Base-by-base conservation (phyloP, 73 alveolate genomes). In the Stentor coeruleus region DNA sequence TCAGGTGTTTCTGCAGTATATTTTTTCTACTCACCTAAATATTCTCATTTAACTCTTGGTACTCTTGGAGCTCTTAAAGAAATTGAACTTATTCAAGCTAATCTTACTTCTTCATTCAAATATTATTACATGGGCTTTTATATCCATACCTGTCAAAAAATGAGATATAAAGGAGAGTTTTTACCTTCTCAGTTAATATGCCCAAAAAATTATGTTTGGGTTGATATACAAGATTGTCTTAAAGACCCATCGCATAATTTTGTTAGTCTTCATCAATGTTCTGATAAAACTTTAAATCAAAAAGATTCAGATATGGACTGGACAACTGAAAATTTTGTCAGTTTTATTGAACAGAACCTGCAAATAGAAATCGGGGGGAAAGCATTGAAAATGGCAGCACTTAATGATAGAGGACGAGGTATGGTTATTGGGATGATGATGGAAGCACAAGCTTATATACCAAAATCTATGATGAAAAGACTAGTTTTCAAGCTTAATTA, bases 11-110 rank as follows among this genome's bases (percentile, higher is more conserved):
- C 90, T 58, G 86, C 95, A 59, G 95, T 81, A 0, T 97, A 94
- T 90, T 95, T 93, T 77, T 90, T 90, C 81, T 97, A 96, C 87
- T 98, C 96, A 55, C 98, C 99, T 38, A 96, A 94, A 66, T 94
- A 81, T 88, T 80, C 84, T 38, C 93, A 91, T 82, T 87, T 95
- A 35, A 88, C 93, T 59, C 74, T 92, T 57, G 99, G 99, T 15
- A 91, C 91, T 59, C 82, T 92, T 37, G 93, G 98, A 20, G 97
- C 94, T n/a, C 82, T 97, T 35, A 82, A 93, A 59, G 99, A 97
- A 91, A 87, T 97, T 35, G 97, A 97, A 86, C 95, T 84, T 77
- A 87, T 93, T 86, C 92, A 87, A 79, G 81, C 81, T 35, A 73
- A 77, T 58, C 77, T 88, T 85, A 42, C 84, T 81, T 72, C 79